phyloP scores from a whole-genome alignment of 2,329 filamentous ascomycete genomes.

The Pestalotiopsis sp. region DNA sequence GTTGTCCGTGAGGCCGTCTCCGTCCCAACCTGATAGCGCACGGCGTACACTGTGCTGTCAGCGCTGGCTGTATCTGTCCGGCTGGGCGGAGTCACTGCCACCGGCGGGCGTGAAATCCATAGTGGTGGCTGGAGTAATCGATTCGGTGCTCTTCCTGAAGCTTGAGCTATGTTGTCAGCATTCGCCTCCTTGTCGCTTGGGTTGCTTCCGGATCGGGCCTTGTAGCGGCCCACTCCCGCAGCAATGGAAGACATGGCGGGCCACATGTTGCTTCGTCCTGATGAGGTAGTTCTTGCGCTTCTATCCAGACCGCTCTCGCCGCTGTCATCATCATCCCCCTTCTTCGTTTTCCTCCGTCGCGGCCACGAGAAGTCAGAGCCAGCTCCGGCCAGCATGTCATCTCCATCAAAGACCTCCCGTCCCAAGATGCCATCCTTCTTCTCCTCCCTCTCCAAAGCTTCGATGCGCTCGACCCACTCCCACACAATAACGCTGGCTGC shows the following conservation, averaged over 20 bases:
- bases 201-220: conserved; percentile 29
- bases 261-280: conserved; percentile 39
- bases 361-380: conserved; percentile 54
- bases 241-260: conserved; percentile 43
- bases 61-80: conserved; percentile 66
- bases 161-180: conserved; percentile 21
- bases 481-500: conserved; percentile 96
- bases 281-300: conserved; percentile 17
- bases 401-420: conserved; percentile 88
- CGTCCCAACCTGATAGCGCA: conserved; percentile 62
- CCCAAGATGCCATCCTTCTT: conserved; percentile 92
- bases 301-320: conserved; percentile 33
- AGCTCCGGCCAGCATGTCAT: conserved; percentile 80
- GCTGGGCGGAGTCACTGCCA: conserved; percentile 60
- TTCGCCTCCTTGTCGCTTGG: conserved; percentile 19
- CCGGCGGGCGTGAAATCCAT: conserved; percentile 59
- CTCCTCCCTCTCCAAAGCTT: conserved; percentile 88
- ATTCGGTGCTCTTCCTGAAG: conserved; percentile 26
- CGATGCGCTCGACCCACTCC: conserved; percentile 97
- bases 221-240: conserved; percentile 33
- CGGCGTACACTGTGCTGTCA: conserved; percentile 65
- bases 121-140: conserved; percentile 50
- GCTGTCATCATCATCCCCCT: conserved; percentile 28
- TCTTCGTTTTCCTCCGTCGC: conserved; percentile 31
- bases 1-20: conserved; percentile 53